Evolutionary conservation across 2,329 filamentous ascomycete species (phyloP), one percentile per base, ranked within the genome.

Genomic region (Cordyceps fumosorosea): DNA sequence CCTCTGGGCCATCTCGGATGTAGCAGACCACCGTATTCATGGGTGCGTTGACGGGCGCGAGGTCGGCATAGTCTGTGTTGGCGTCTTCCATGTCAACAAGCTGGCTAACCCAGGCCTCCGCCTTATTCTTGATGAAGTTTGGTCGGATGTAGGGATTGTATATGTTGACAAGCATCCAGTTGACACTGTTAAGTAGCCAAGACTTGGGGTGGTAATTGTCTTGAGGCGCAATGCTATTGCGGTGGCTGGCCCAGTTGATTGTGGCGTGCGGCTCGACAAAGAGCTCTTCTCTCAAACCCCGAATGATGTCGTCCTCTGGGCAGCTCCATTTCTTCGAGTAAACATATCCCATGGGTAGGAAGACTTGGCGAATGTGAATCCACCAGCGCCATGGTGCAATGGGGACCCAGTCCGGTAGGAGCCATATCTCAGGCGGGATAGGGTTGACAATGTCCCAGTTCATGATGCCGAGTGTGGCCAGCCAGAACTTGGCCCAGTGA

Each of bases 301-400:
- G 83, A 57, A 89, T 90, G 2, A 96, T 73, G 4, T 89, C 84
- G 47, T 90, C 93, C 67, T 89, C 81, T 18, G 91, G 89, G 66
- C 89, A 89, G 32, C 81, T 83, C 86, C 91, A 97, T 65, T 82
- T 82, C 77, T 89, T 91, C 0, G 92, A 96, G 79, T 89, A 96
- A 48, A 98, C 75, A 71, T 89, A 97, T 0, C 89, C 87, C 91
- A 98, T 97, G 5, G 93, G 89, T 55, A 96, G 74, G 70, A 93
- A 96, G n/a, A 99, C 93, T 75, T 90, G 87, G n/a, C 95, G 91
- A 75, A 97, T 97, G 69, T 99, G 95, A 69, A 98, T 90, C 93
- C 93, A 97, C 93, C 93, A 97, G 67, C 91, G 81, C 91, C 92
- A 96, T 0, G 93, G 93, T 5, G 91, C 87, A 70, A 96, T 83